phyloP scores from a whole-genome alignment of 148 eudicot species.

The Bassia scoparia region DNA sequence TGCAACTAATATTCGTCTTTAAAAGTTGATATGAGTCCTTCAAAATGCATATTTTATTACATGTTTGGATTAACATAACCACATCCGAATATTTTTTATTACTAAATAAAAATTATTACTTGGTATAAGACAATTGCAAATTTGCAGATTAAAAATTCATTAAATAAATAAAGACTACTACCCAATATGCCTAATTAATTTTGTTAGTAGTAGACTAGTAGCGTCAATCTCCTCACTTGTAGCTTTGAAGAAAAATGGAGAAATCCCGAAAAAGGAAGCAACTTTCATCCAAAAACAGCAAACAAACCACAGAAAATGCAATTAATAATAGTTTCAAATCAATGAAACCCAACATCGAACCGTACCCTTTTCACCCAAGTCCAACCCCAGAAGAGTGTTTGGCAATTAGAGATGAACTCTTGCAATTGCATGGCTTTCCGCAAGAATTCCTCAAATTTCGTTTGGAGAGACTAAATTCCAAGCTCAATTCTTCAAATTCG shows the following conservation, averaged over 20 bases:
- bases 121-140: no score
- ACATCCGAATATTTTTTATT: no score
- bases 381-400: slow-evolving; percentile 75
- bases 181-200: no score
- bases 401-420: slow-evolving; percentile 51
- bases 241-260: slow-evolving; percentile 28
- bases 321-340: neutral
- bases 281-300: slow-evolving; percentile 7
- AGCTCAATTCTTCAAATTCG: slow-evolving; percentile 16
- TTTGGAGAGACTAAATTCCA: slow-evolving; percentile 30
- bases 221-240: neutral
- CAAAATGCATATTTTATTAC: no score
- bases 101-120: no score
- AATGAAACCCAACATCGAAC: slow-evolving; percentile 32
- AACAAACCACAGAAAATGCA: slow-evolving; percentile 19
- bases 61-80: no score
- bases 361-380: slow-evolving; percentile 45
- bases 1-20: no score
- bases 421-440: slow-evolving; percentile 74
- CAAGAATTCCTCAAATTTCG: slow-evolving; percentile 63
- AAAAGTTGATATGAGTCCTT: no score
- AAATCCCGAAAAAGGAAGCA: slow-evolving; percentile 47
- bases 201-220: no score
- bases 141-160: no score
- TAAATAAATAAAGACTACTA: no score